A percentile compares a stretch with the other conserved stretches of the same genome.
phyloP scores from a whole-genome alignment of 352 stramenopile genomes.

The Globisporangium nunn region DNA sequence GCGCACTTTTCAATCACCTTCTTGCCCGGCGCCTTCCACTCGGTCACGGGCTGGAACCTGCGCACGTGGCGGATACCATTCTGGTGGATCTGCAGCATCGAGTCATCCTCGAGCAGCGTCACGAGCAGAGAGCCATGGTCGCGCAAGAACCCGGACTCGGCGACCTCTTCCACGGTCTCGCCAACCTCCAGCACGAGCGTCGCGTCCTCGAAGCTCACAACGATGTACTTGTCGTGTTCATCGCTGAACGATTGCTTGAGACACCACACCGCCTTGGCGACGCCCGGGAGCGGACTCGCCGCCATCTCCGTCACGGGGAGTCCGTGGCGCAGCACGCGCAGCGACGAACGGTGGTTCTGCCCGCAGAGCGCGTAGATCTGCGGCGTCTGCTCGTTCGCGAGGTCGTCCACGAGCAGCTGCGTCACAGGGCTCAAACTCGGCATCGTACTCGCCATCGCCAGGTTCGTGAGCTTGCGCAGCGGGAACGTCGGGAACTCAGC shows the following conservation, averaged over 20 bases:
- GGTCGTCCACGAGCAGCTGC: conserved; percentile 93
- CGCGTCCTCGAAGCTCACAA: conserved; percentile 99
- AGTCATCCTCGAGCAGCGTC: conserved; percentile 91
- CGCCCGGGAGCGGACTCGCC: conserved; percentile 92
- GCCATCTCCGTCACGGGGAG: conserved; percentile 96
- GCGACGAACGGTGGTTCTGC: conserved; percentile 87
- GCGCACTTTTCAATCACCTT: conserved; percentile 96
- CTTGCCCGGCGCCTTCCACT: conserved; percentile 97
- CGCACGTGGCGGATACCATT: conserved; percentile 95
- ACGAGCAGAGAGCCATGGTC: conserved; percentile 95
- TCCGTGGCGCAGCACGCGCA: conserved; percentile 95
- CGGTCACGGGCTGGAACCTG: conserved; percentile 89
- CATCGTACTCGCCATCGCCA: conserved; percentile 74
- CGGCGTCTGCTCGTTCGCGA: conserved; percentile 92
- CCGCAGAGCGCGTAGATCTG: conserved; percentile 97
- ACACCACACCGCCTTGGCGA: conserved; percentile 94
- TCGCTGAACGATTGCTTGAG: conserved; percentile 85
- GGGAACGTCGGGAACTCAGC: conserved; percentile 54
- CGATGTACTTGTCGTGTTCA: conserved; percentile 91
- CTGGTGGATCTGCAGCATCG: conserved; percentile 95
- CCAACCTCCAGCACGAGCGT: conserved; percentile 97
- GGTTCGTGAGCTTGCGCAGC: conserved; percentile 85
- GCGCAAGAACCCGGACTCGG: conserved; percentile 92
- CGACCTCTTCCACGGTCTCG: conserved; percentile 97
- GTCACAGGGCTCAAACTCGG: conserved; percentile 91